Evolutionary conservation across 2,329 filamentous ascomycete species (phyloP), one percentile per base, ranked within the genome.

Genomic region (Exophiala dermatitidis): DNA sequence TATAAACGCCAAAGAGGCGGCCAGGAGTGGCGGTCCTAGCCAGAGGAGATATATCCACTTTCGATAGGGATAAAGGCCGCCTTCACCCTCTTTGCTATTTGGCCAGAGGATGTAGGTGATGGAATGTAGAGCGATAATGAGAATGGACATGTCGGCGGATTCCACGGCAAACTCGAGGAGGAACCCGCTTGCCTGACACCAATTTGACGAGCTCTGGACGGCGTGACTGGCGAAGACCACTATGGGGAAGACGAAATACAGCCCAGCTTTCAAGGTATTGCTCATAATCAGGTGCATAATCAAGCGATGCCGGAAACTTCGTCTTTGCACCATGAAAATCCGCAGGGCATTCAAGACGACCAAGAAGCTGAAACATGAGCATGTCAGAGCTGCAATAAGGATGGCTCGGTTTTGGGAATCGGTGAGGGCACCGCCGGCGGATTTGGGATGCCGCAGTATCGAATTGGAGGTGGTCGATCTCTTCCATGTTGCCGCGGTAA

Each of bases 221-320:
- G 69, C 72, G 2, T 81, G 80, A 3, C 67, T 66, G 1, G 68
- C 66, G 33, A 89, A 76, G 19, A 78, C 77, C 19, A 82, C 76
- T 1, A 81, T 70, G 0, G 85, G 78, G 60, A 83, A 84, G 40
- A 86, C 68, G 57, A 88, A 75, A 57, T 85, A 82, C 79, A 82
- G 88, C 2, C 82, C 65, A 2, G 82, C 79, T 67, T 87, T 86
- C 68, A 84, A 79, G 64, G 86, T 77, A 67, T 90, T 85, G 61
- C 84, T 85, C 56, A 82, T 76, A 44, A 91, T 82, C 9, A 90
- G 73, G 37, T 89, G 69, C 76, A 90, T 81, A 53, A 91, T 84
- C 50, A 91, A 76, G 58, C 84, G 81, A 66, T 90, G 85, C 43
- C 86, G 80, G 67, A 90, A 90, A 58, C 78, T 82, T 63, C 85